A percentile compares a stretch with the other conserved stretches of the same genome.
Conservation (phyloP, 768 basidiomycete genomes). For the Pleurotus platypus region DNA sequence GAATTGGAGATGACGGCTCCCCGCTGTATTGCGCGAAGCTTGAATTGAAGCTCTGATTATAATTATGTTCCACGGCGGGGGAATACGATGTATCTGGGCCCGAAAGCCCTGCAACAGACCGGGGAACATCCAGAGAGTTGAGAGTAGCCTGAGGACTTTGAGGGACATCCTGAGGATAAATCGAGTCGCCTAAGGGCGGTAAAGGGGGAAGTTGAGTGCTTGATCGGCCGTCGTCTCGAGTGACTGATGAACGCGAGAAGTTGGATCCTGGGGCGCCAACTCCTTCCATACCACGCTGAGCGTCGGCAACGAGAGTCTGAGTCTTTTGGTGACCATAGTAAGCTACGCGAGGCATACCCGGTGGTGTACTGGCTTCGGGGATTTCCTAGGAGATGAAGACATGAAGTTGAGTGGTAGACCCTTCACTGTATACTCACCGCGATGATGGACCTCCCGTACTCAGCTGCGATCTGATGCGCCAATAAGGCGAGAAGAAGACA, state of each 20-base stretch:
- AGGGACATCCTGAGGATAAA: neutral
- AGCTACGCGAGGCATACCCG: slow-evolving; percentile 70
- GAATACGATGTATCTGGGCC: neutral
- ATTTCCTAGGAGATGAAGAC: slow-evolving; percentile 55
- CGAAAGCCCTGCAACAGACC: neutral
- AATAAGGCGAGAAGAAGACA: neutral
- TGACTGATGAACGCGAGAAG: neutral
- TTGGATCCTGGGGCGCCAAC: slow-evolving; percentile 24
- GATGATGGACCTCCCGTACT: slow-evolving; percentile 51
- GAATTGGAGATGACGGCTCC: neutral
- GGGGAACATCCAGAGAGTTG: neutral
- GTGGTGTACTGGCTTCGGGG: slow-evolving; percentile 74
- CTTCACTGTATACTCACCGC: slow-evolving; percentile 25
- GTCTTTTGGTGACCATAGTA: slow-evolving; percentile 69
- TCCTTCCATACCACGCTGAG: slow-evolving; percentile 49
- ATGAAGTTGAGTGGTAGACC: neutral
- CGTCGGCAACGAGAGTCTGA: slow-evolving; percentile 59
- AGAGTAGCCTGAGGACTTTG: neutral
- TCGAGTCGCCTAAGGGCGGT: neutral
- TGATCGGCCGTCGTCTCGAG: neutral
- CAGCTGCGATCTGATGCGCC: slow-evolving; percentile 42
- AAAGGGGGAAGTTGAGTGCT: neutral
- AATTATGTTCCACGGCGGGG: neutral
- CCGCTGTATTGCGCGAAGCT: neutral
- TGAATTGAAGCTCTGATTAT: neutral